These are phyloP conservation scores for Leptographium galeiforme DNA, from an alignment of 2,329 filamentous ascomycete genomes.

Conservation along the genomic window DNA sequence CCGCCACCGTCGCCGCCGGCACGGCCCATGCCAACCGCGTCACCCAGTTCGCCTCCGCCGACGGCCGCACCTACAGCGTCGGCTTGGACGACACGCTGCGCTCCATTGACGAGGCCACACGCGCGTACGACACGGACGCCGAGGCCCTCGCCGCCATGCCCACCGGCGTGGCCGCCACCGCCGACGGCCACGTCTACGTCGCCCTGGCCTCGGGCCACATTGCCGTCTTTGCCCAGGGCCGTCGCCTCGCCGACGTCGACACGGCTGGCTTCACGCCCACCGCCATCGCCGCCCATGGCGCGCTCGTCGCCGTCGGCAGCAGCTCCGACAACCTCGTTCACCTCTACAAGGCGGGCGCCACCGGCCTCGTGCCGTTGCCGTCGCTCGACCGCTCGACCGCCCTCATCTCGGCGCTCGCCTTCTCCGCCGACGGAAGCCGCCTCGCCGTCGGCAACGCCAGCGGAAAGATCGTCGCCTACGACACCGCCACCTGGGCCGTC, in stretches of 20 bases:
- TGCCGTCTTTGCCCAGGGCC: conserved; percentile 43
- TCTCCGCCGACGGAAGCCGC: conserved; percentile 63
- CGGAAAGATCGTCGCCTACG: conserved; percentile 80
- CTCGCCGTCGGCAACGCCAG: conserved; percentile 72
- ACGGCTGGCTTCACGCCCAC: conserved; percentile 50
- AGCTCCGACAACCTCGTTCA: conserved; percentile 55
- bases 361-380: conserved; percentile 37
- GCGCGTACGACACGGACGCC: conserved; percentile 52
- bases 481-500: conserved; percentile 45
- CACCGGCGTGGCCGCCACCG: conserved; percentile 49
- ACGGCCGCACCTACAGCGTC: conserved; percentile 64
- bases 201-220: conserved; percentile 36
- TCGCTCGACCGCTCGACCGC: conserved; percentile 57
- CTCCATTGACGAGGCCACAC: conserved; percentile 59
- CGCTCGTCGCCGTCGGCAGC: conserved; percentile 60
- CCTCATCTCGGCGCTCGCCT: conserved; percentile 66
- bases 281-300: conserved; percentile 55
- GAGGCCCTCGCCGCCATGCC: conserved; percentile 66
- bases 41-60: conserved; percentile 55
- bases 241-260: conserved; percentile 43
- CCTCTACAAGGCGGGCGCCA: conserved; percentile 50
- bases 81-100: conserved; percentile 91
- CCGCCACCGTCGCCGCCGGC: conserved; percentile 61
- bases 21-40: conserved; percentile 78
- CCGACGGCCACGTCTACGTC: conserved; percentile 41